Conservation (phyloP, 331 rosid species). For the Dryas integrifolia region DNA sequence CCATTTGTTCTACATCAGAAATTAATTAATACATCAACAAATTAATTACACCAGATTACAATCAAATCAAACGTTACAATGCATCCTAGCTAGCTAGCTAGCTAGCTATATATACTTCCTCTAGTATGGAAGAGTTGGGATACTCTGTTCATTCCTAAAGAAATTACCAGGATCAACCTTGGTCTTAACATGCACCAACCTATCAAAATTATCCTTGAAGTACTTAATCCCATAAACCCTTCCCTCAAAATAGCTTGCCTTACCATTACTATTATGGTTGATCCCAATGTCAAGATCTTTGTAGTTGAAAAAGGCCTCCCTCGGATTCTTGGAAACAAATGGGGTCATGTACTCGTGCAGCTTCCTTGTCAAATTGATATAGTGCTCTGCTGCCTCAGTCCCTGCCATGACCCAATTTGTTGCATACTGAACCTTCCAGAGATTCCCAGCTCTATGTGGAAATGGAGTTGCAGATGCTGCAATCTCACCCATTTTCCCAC, state of each 20-base stretch:
- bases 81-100: neutral
- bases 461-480: slow-evolving; percentile 32
- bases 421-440: slow-evolving; percentile 41
- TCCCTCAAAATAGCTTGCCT: slow-evolving; percentile 2
- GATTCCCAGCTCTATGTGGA: slow-evolving; percentile 55
- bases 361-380: slow-evolving; percentile 29
- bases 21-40: no score
- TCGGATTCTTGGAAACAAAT: slow-evolving; percentile 39
- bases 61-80: neutral
- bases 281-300: slow-evolving; percentile 56
- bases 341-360: slow-evolving; percentile 32
- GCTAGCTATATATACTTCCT: neutral
- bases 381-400: neutral
- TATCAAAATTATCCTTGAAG: slow-evolving; percentile 39
- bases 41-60: no score
- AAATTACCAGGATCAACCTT: slow-evolving; percentile 45
- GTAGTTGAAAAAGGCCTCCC: slow-evolving; percentile 46
- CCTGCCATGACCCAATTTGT: slow-evolving; percentile 31
- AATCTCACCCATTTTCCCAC: slow-evolving; percentile 45
- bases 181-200: slow-evolving; percentile 37
- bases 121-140: slow-evolving; percentile 20
- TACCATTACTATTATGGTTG: slow-evolving; percentile 32
- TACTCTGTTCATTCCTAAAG: slow-evolving; percentile 54
- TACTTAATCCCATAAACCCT: slow-evolving; percentile 35
- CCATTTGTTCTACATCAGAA: no score